These are phyloP conservation scores for Coemansia guatemalensis DNA, from an alignment of 192 early-diverging fungal species.

Conservation along the genomic window DNA sequence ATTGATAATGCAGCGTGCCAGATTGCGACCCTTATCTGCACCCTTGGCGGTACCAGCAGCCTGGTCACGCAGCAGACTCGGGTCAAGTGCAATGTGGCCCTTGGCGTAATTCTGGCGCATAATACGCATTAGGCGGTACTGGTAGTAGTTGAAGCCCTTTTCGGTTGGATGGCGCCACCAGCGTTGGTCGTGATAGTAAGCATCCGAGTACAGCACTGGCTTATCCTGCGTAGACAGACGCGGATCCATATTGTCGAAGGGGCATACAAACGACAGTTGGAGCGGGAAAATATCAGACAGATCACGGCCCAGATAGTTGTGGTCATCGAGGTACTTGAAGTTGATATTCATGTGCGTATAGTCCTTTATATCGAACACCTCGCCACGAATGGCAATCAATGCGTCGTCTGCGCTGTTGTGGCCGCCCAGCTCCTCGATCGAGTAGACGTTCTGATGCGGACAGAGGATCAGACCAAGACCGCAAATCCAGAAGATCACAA, in stretches of 20 bases:
- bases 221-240: slow-evolving; percentile 51
- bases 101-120: slow-evolving; percentile 66
- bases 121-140: slow-evolving; percentile 59
- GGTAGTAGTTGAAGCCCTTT: slow-evolving; percentile 66
- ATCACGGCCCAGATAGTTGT: slow-evolving; percentile 66
- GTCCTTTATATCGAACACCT: slow-evolving; percentile 73
- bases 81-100: slow-evolving; percentile 61
- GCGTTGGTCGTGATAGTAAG: slow-evolving; percentile 68
- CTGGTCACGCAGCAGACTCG: slow-evolving; percentile 53
- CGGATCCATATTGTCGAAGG: slow-evolving; percentile 55
- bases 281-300: slow-evolving; percentile 69
- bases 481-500: slow-evolving; percentile 84
- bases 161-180: slow-evolving; percentile 53
- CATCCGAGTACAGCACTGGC: slow-evolving; percentile 58
- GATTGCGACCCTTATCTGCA: slow-evolving; percentile 38
- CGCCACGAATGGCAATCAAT: slow-evolving; percentile 69
- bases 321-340: slow-evolving; percentile 48
- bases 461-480: slow-evolving; percentile 69
- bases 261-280: slow-evolving; percentile 58
- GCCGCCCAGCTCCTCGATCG: slow-evolving; percentile 59
- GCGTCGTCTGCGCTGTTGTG: slow-evolving; percentile 59
- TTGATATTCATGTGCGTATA: slow-evolving; percentile 58
- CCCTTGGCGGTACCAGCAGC: slow-evolving; percentile 42
- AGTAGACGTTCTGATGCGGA: slow-evolving; percentile 71
- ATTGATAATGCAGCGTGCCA: slow-evolving; percentile 62